Evolutionary conservation across 2,329 filamentous ascomycete genomes (phyloP).

Genomic region (Ophiostoma sp.): DNA sequence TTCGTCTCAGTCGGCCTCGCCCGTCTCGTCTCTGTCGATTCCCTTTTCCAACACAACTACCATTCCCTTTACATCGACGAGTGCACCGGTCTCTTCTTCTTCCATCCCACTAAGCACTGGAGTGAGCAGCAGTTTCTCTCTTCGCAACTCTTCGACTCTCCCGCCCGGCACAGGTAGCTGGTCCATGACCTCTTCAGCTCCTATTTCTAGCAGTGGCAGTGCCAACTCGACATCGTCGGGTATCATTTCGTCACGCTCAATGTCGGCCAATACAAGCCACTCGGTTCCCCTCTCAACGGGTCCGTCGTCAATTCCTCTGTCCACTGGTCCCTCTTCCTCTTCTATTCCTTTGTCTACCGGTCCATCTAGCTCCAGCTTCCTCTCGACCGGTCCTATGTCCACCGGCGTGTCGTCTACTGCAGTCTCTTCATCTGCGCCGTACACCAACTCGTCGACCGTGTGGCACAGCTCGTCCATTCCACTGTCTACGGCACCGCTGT

Average conservation of each 20-base stretch:
- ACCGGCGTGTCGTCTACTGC: background rate
- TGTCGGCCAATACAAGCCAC: background rate
- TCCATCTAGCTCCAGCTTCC: background rate
- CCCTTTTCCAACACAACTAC: conserved; percentile 9
- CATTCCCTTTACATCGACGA: background rate
- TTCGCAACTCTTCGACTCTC: background rate
- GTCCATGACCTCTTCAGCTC: background rate
- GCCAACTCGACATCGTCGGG: background rate
- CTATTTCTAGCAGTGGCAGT: background rate
- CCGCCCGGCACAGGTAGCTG: background rate
- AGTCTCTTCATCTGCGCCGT: background rate
- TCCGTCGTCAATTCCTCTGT: background rate
- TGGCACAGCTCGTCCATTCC: conserved; percentile 9
- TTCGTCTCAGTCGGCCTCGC: background rate
- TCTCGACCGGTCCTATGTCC: conserved; percentile 10
- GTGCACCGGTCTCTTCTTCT: background rate
- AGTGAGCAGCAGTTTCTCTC: background rate
- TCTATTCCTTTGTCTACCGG: background rate
- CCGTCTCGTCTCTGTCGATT: conserved; percentile 9
- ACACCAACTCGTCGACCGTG: conserved; percentile 5
- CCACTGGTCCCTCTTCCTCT: background rate
- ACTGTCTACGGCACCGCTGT: background rate
- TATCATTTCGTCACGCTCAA: background rate
- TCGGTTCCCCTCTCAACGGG: background rate
- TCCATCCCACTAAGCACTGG: conserved; percentile 2